Evolutionary conservation across 768 basidiomycete genomes (phyloP).

Genomic region (Amanita rubescens): DNA sequence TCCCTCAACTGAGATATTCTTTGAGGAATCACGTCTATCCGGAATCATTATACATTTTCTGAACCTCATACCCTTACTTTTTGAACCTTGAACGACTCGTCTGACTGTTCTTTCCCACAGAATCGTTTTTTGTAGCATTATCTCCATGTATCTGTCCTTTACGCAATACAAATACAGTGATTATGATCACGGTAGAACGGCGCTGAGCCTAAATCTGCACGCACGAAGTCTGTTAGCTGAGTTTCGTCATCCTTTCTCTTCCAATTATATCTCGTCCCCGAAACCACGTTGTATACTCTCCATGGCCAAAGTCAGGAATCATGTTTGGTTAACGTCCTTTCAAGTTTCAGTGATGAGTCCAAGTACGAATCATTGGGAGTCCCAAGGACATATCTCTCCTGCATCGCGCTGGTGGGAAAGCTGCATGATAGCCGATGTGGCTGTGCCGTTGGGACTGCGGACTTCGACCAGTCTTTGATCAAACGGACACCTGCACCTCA

Average conservation of each 20-base stretch:
- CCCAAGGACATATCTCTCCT: no score
- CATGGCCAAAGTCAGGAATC: no score
- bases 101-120: slow-evolving; percentile 10
- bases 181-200: background rate
- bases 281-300: no score
- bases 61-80: slow-evolving; percentile 28
- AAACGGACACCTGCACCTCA: background rate
- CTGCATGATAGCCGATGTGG: background rate
- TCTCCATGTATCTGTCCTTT: background rate
- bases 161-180: background rate
- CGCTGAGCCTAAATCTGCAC: background rate
- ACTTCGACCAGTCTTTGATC: background rate
- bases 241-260: no score
- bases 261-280: no score
- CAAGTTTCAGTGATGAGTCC: no score
- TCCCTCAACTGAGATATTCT: slow-evolving; percentile 81
- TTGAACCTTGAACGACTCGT: background rate
- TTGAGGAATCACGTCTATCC: slow-evolving; percentile 78
- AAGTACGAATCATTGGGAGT: no score
- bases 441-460: background rate
- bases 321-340: no score
- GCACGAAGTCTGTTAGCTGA: background rate
- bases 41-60: slow-evolving; percentile 82
- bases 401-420: no score
- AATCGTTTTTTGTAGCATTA: background rate